A percentile compares a stretch with the other conserved stretches of the same genome.
Conservation (phyloP, 176 grass and related monocot genomes). For the Stipa capillata region DNA sequence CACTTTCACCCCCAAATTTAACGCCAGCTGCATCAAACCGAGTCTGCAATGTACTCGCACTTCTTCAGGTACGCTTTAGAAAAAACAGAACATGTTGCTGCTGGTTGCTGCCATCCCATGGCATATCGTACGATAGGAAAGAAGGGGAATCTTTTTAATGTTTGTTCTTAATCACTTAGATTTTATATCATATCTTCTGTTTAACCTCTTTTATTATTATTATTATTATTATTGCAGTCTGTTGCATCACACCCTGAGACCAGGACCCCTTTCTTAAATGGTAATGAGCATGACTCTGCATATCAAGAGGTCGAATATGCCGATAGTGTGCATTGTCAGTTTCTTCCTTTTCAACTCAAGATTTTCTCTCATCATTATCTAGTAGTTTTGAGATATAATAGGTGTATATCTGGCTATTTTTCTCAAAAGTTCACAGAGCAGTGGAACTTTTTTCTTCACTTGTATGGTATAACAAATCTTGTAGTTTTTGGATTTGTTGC, state of each 20-base stretch:
- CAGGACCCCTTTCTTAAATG: conserved; percentile 58
- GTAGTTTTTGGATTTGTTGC: neutral
- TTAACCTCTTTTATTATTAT: neutral
- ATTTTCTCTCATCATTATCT: neutral
- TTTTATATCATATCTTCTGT: neutral
- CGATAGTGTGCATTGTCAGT: neutral
- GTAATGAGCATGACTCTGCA: conserved; percentile 20
- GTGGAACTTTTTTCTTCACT: neutral
- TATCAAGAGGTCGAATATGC: neutral
- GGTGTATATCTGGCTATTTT: neutral
- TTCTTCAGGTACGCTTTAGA: conserved; percentile 61
- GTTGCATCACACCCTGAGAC: conserved; percentile 76
- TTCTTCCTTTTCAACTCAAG: neutral
- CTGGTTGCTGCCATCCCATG: neutral
- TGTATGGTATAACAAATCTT: neutral
- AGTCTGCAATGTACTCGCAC: conserved; percentile 77
- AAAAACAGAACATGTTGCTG: neutral
- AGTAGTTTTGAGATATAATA: neutral
- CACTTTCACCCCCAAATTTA: conserved; percentile 57
- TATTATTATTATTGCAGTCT: conserved; percentile 41
- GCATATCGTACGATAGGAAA: neutral
- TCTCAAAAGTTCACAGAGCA: neutral
- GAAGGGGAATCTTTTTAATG: neutral
- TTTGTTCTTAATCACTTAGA: neutral
- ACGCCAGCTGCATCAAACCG: conserved; percentile 48